phyloP scores from a whole-genome alignment of 768 basidiomycete genomes.

The Agrocybe praecox region DNA sequence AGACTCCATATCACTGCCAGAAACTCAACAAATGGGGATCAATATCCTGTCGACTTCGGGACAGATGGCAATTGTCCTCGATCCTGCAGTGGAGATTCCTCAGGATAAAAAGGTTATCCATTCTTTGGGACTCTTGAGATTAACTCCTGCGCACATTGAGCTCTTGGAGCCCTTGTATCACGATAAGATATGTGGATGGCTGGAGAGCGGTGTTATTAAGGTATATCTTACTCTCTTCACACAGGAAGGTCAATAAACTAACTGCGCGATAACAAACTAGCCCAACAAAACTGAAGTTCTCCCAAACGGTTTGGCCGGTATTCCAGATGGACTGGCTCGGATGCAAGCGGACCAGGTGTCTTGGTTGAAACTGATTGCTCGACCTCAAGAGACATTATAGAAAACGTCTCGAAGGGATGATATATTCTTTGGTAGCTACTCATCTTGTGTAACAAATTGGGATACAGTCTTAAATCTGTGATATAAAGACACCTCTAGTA shows the following conservation, averaged over 20 bases:
- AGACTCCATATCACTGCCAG: constrained; percentile 23
- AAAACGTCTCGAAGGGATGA: too few species aligned
- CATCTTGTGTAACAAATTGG: too few species aligned
- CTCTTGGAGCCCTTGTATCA: constrained; percentile 15
- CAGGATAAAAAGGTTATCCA: constrained; percentile 10
- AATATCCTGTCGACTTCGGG: constrained; percentile 24
- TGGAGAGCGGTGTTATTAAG: constrained; percentile 21
- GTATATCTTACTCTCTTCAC: not conserved
- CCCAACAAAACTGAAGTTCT: constrained; percentile 46
- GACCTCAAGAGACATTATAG: constrained; percentile 49
- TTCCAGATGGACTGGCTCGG: constrained; percentile 39
- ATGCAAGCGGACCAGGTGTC: constrained; percentile 43
- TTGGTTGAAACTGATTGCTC: constrained; percentile 44
- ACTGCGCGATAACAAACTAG: constrained; percentile 22
- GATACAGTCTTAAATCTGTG: too few species aligned
- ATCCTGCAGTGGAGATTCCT: not conserved
- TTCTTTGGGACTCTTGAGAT: constrained; percentile 8
- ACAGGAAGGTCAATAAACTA: not conserved
- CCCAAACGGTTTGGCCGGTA: constrained; percentile 42
- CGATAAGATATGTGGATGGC: constrained; percentile 8
- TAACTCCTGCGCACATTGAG: constrained; percentile 13
- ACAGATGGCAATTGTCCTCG: constrained; percentile 3
- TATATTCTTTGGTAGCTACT: too few species aligned
- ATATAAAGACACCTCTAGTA: too few species aligned
- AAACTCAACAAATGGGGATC: constrained; percentile 23